These are phyloP conservation scores for Gautieria morchelliformis DNA, from an alignment of 768 basidiomycete genomes.

Conservation along the genomic window DNA sequence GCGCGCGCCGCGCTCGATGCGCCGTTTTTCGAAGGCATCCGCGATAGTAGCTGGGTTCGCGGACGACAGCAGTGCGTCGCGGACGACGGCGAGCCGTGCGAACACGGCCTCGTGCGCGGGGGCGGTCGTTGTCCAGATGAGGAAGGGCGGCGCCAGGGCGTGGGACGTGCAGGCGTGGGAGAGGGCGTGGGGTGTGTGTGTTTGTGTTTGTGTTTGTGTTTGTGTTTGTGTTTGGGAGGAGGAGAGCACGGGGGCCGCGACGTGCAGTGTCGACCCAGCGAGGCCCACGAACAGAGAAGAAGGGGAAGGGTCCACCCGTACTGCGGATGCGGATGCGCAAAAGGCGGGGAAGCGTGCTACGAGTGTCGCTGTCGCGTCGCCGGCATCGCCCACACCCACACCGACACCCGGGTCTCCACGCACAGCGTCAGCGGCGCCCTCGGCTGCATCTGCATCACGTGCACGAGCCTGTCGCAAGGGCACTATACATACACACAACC, in stretches of 20 bases:
- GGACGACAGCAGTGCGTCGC: constrained; percentile 10
- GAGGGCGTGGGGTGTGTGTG: constrained; percentile 36
- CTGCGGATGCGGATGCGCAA: constrained; percentile 34
- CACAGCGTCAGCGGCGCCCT: no score
- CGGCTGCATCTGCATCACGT: no score
- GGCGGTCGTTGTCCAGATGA: constrained; percentile 32
- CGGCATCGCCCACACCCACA: background rate
- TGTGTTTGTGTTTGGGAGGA: background rate
- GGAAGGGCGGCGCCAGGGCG: constrained; percentile 5
- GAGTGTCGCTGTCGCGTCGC: background rate
- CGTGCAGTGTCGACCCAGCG: constrained; percentile 51
- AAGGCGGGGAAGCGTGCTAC: constrained; percentile 45
- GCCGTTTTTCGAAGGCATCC: constrained; percentile 54
- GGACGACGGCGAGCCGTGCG: constrained; percentile 38
- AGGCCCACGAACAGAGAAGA: constrained; percentile 51
- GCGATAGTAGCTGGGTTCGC: constrained; percentile 7
- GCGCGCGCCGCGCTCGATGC: constrained; percentile 81
- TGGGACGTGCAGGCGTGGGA: constrained; percentile 28
- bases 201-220: no score
- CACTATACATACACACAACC: background rate
- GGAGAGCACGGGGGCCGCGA: constrained; percentile 20
- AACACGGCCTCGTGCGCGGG: constrained; percentile 75
- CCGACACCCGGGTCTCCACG: no score
- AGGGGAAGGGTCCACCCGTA: background rate
- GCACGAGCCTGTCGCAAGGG: background rate